These are phyloP conservation scores for Parasitella parasitica DNA, from an alignment of 371 early-diverging fungal species.

Conservation along the genomic window DNA sequence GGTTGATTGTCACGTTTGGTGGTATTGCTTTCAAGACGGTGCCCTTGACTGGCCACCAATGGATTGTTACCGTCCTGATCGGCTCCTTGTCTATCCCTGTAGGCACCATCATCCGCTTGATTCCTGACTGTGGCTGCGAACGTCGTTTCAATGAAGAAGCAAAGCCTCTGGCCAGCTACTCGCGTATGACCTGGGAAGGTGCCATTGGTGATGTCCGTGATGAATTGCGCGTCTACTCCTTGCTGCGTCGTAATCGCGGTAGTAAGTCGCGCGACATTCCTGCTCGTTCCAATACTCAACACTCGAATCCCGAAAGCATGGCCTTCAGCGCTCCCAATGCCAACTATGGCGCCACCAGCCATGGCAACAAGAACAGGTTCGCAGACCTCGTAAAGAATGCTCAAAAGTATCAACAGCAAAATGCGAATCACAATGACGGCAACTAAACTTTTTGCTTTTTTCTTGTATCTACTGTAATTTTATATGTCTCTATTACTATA, in stretches of 20 bases:
- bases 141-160: slow-evolving; percentile 55
- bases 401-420: slow-evolving; percentile 29
- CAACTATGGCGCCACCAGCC: slow-evolving; percentile 21
- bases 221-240: slow-evolving; percentile 51
- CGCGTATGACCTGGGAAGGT: slow-evolving; percentile 63
- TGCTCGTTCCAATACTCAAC: slow-evolving; percentile 8
- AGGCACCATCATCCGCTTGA: slow-evolving; percentile 71
- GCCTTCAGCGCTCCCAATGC: slow-evolving; percentile 7
- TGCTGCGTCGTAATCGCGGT: slow-evolving; percentile 42
- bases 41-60: slow-evolving; percentile 69
- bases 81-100: slow-evolving; percentile 86
- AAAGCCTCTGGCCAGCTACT: slow-evolving; percentile 50
- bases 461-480: background rate
- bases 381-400: slow-evolving; percentile 38
- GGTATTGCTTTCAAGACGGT: slow-evolving; percentile 86
- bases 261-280: slow-evolving; percentile 16
- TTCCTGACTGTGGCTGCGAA: slow-evolving; percentile 65
- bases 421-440: background rate
- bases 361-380: slow-evolving; percentile 24
- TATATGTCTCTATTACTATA: background rate
- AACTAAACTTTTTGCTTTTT: background rate
- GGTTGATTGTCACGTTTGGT: slow-evolving; percentile 87
- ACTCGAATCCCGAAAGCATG: background rate
- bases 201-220: slow-evolving; percentile 51
- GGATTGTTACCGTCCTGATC: slow-evolving; percentile 76